A percentile compares a stretch with the other conserved stretches of the same genome.
Conservation (phyloP, 768 basidiomycete species). For the Mycena venus region DNA sequence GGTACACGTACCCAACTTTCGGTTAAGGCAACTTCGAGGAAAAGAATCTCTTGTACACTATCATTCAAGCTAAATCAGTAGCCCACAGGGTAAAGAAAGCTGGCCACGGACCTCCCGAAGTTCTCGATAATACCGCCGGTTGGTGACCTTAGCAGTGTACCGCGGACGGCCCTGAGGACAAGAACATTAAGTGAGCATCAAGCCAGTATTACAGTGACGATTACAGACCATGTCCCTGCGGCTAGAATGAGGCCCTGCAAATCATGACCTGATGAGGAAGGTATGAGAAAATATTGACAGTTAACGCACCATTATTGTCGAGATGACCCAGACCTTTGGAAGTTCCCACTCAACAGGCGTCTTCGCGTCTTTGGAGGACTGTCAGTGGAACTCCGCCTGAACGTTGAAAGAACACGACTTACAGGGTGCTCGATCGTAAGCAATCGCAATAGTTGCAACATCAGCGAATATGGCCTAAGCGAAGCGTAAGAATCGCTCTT, state of each 20-base stretch:
- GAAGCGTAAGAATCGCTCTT: not conserved
- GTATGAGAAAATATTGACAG: not conserved
- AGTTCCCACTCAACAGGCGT: slow-evolving; percentile 64
- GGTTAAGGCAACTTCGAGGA: slow-evolving; percentile 62
- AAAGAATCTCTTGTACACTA: slow-evolving; percentile 59
- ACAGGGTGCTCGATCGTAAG: slow-evolving; percentile 59
- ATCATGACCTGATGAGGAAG: not conserved
- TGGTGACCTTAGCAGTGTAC: slow-evolving; percentile 48
- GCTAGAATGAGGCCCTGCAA: slow-evolving; percentile 46
- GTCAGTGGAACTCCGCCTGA: not conserved
- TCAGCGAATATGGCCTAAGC: slow-evolving; percentile 25
- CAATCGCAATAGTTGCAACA: slow-evolving; percentile 64
- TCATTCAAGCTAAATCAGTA: not conserved
- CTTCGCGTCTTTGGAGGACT: slow-evolving; percentile 20
- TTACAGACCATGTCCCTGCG: slow-evolving; percentile 51
- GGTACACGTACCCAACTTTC: slow-evolving; percentile 51
- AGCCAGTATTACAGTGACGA: not conserved
- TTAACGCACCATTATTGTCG: slow-evolving; percentile 48
- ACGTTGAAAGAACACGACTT: slow-evolving; percentile 6
- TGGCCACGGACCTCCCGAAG: slow-evolving; percentile 45
- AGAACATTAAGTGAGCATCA: not conserved
- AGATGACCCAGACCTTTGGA: slow-evolving; percentile 63
- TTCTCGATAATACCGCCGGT: slow-evolving; percentile 60
- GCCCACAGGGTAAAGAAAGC: not conserved
- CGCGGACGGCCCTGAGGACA: slow-evolving; percentile 51